Evolutionary conservation across 345 rosid genomes (phyloP).

Genomic region (Erodium maritimum): DNA sequence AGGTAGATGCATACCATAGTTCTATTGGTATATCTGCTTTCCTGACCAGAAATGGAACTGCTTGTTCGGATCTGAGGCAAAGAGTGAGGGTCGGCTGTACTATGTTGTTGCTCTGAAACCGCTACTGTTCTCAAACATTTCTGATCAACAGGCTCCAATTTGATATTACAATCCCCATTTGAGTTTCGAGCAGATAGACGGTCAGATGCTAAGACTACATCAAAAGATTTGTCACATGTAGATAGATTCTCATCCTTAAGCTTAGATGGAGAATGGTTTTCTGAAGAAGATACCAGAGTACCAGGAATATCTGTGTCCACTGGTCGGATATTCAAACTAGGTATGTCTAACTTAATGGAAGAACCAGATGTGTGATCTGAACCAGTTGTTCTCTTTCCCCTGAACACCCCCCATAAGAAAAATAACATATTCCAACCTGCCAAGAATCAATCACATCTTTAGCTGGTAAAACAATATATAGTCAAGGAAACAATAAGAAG

Average conservation of each 20-base stretch:
- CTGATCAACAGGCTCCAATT: constrained; percentile 19
- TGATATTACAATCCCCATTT: constrained; percentile 21
- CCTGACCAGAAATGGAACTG: constrained; percentile 14
- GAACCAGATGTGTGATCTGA: constrained; percentile 18
- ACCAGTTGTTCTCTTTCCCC: constrained; percentile 37
- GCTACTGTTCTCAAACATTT: constrained; percentile 11
- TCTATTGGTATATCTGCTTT: constrained; percentile 20
- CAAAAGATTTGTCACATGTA: constrained; percentile 17
- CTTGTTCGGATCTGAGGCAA: constrained; percentile 8
- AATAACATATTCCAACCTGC: constrained; percentile 88
- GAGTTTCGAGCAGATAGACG: constrained; percentile 5
- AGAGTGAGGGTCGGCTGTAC: constrained; percentile 14
- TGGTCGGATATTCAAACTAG: constrained; percentile 18
- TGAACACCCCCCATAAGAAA: constrained; percentile 94
- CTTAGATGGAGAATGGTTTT: constrained; percentile 23
- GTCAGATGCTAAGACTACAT: constrained; percentile 5
- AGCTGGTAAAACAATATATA: no score
- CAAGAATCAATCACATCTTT: constrained; percentile 4
- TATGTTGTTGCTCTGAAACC: constrained; percentile 16
- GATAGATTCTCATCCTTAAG: constrained; percentile 22
- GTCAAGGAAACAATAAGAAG: no score
- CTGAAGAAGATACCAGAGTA: constrained; percentile 13
- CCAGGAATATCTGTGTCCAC: constrained; percentile 19
- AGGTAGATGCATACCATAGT: constrained; percentile 13
- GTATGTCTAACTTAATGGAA: constrained; percentile 18